These are phyloP conservation scores for Aspergillus brunneoviolaceus DNA, from an alignment of 2,329 filamentous ascomycete species.

Conservation along the genomic window DNA sequence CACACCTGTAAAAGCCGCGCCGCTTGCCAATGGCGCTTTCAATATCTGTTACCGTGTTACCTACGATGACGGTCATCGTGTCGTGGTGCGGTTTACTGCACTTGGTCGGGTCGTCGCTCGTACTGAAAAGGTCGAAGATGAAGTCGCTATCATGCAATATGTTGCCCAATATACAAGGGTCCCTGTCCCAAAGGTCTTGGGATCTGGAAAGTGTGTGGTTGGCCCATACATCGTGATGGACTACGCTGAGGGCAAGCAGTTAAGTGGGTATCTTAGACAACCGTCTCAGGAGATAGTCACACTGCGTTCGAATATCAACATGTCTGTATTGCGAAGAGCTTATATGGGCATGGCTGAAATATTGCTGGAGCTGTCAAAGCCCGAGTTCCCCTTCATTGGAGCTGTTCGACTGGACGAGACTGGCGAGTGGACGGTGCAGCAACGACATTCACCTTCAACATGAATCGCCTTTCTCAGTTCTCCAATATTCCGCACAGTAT, in stretches of 20 bases:
- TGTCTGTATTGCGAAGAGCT: conserved; percentile 20
- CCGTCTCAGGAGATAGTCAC: conserved; percentile 14
- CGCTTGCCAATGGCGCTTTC: conserved; percentile 29
- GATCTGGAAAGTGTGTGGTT: conserved; percentile 21
- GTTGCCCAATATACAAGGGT: conserved; percentile 25
- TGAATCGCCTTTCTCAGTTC: conserved; percentile 30
- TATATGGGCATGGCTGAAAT: conserved; percentile 29
- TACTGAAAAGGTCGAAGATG: conserved; percentile 30
- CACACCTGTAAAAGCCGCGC: conserved; percentile 20
- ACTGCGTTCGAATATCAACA: conserved; percentile 19
- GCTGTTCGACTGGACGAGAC: conserved; percentile 16
- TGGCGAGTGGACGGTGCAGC: conserved; percentile 16
- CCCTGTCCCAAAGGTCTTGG: conserved; percentile 25
- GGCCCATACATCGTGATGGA: conserved; percentile 28
- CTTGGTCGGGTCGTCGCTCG: conserved; percentile 28
- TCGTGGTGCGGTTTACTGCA: conserved; percentile 30
- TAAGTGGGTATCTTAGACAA: conserved; percentile 26
- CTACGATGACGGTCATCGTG: conserved; percentile 23
- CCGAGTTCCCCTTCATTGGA: conserved; percentile 27
- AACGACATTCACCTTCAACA: conserved; percentile 26
- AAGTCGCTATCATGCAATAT: conserved; percentile 29
- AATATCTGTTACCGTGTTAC: conserved; percentile 34
- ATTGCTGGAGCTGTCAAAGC: conserved; percentile 27
- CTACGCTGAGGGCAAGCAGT: conserved; percentile 26
- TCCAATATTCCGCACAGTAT: conserved; percentile 17